Percentiles rank a stretch among this genome's conserved stretches.
phyloP scores from a whole-genome alignment of 257 asterid genomes.

The Solanum okadae region DNA sequence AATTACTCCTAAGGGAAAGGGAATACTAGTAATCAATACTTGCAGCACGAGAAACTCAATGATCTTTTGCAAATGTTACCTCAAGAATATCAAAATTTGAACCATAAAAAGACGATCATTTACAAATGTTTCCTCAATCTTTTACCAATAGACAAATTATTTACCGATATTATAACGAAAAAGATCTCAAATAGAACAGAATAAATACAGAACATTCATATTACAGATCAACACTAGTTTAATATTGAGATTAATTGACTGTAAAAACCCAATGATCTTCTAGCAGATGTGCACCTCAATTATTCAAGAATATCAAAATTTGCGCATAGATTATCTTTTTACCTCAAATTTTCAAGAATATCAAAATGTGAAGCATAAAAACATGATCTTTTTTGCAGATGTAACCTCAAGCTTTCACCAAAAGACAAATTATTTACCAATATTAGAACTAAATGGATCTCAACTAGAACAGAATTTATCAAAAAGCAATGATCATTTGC shows the following conservation, averaged over 20 bases:
- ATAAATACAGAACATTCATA: not conserved
- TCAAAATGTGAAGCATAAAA: not conserved
- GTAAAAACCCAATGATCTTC: not conserved
- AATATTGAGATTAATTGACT: not conserved
- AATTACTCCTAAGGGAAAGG: not conserved
- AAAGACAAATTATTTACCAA: not conserved
- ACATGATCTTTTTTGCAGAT: not conserved
- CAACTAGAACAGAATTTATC: not conserved
- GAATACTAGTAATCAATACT: not conserved
- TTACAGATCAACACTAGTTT: not conserved
- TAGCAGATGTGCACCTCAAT: not conserved
- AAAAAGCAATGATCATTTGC: not conserved
- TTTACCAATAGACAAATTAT: not conserved
- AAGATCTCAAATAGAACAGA: not conserved
- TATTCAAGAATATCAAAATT: not conserved
- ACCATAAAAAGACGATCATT: not conserved
- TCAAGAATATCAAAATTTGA: not conserved
- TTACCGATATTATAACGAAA: not conserved
- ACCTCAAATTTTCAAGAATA: not conserved
- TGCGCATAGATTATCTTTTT: not conserved
- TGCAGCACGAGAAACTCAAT: not conserved
- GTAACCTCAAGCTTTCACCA: not conserved
- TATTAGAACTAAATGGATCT: not conserved
- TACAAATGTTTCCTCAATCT: not conserved
- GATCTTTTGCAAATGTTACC: not conserved